Conservation (phyloP, 306 rosid species). For the Boehmeria nivea region DNA sequence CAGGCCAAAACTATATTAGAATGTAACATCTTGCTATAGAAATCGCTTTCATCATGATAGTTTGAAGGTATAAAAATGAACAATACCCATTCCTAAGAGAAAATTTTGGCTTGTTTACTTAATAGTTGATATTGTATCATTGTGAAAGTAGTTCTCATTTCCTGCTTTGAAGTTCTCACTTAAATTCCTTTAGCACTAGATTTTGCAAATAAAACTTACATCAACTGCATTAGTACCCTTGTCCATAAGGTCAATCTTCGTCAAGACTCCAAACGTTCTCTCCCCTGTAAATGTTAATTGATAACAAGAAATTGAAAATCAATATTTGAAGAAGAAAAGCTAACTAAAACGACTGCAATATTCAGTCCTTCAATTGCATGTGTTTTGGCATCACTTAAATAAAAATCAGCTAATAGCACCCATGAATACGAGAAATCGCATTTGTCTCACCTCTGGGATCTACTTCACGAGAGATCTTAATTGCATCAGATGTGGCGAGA, state of each 20-base stretch:
- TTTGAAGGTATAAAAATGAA: not conserved
- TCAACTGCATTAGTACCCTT: slow-evolving; percentile 48
- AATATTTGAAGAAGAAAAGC: not conserved
- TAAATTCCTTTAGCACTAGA: not conserved
- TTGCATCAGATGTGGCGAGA: slow-evolving; percentile 40
- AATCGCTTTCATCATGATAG: not conserved
- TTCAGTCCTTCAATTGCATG: not conserved
- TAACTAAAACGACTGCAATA: not conserved
- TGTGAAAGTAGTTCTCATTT: not conserved
- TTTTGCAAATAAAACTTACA: slow-evolving; percentile 22
- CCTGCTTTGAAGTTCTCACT: too few species aligned
- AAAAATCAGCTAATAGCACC: not conserved
- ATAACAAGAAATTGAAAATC: slow-evolving; percentile 4
- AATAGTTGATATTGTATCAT: not conserved
- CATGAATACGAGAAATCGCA: not conserved
- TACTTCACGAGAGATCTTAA: slow-evolving; percentile 44
- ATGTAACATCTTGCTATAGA: too few species aligned
- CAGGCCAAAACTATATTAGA: too few species aligned
- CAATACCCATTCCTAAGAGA: too few species aligned
- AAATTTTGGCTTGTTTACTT: too few species aligned
- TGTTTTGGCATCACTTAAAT: not conserved
- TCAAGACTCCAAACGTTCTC: slow-evolving; percentile 47
- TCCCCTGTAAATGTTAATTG: slow-evolving; percentile 23
- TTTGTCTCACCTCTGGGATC: slow-evolving; percentile 40
- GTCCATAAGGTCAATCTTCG: slow-evolving; percentile 49